Evolutionary conservation across 805 yeast genomes (phyloP).

Genomic region (Yamadazyma takamatsuzukensis): DNA sequence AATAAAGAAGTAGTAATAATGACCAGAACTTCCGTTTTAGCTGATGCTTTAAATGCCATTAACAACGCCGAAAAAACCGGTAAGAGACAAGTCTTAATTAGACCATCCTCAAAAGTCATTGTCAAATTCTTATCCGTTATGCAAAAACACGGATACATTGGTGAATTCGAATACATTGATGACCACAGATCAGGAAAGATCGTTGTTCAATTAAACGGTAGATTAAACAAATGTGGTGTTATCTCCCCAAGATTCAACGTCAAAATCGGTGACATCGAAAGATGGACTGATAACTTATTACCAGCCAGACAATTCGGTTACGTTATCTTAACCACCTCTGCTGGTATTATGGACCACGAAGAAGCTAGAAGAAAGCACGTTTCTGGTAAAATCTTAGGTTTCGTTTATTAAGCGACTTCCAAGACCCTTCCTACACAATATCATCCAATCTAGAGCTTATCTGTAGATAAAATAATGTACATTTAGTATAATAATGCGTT

Average conservation of each 20-base stretch:
- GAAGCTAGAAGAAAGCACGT: slow-evolving; percentile 99
- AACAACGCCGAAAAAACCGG: slow-evolving; percentile 99
- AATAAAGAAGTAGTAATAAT: too few relatives aligned
- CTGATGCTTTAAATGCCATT: slow-evolving; percentile 97
- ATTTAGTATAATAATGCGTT: too few relatives aligned
- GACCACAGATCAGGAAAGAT: slow-evolving; percentile 99
- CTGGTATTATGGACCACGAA: slow-evolving; percentile 99
- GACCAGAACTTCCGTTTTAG: slow-evolving; percentile 98
- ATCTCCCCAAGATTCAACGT: slow-evolving; percentile 98
- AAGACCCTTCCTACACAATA: too few relatives aligned
- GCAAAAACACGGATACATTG: slow-evolving; percentile 99
- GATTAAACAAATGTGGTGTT: slow-evolving; percentile 98
- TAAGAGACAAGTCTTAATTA: slow-evolving; percentile 96
- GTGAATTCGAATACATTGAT: slow-evolving; percentile 96
- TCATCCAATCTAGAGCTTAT: too few relatives aligned
- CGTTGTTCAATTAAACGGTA: slow-evolving; percentile 94
- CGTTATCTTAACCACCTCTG: slow-evolving; percentile 97
- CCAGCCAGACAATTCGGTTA: slow-evolving; percentile 99
- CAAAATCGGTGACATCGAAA: slow-evolving; percentile 91
- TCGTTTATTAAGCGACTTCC: slow-evolving; percentile 97
- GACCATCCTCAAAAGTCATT: slow-evolving; percentile 98
- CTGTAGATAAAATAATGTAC: too few relatives aligned
- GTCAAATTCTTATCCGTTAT: slow-evolving; percentile 94
- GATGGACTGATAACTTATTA: slow-evolving; percentile 96
- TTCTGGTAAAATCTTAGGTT: slow-evolving; percentile 97